These are phyloP conservation scores for Coffea eugenioides DNA, from an alignment of 257 asterid species.

Conservation along the genomic window DNA sequence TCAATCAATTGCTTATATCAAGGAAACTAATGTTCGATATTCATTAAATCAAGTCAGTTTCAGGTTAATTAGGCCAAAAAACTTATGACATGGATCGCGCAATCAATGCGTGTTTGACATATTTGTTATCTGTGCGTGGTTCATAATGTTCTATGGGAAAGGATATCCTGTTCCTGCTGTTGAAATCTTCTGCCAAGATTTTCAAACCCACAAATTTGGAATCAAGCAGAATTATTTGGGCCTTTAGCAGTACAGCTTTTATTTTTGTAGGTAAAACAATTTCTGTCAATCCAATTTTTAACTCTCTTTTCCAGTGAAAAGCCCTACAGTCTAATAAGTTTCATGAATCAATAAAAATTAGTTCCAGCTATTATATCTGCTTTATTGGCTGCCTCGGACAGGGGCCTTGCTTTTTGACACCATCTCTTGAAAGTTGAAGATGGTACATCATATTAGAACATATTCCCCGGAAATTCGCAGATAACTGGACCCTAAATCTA, in stretches of 20 bases:
- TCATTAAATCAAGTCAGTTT: slow-evolving; percentile 11
- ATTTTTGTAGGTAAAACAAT: neutral
- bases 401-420: neutral
- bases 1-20: neutral
- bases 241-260: neutral
- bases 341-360: neutral
- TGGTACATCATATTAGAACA: slow-evolving; percentile 1
- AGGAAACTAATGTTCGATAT: neutral
- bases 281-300: neutral
- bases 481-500: slow-evolving; percentile 1
- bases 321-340: neutral
- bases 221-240: neutral
- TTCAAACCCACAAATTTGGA: neutral
- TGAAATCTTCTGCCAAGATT: neutral
- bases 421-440: neutral
- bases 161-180: neutral
- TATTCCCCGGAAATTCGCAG: neutral
- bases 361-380: slow-evolving; percentile 3
- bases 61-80: neutral
- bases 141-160: neutral
- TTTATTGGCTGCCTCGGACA: neutral
- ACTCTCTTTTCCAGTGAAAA: neutral
- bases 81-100: neutral
- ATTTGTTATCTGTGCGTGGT: neutral
- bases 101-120: neutral